Evolutionary conservation across 768 basidiomycete species (phyloP).

Genomic region (Suillus americanus): DNA sequence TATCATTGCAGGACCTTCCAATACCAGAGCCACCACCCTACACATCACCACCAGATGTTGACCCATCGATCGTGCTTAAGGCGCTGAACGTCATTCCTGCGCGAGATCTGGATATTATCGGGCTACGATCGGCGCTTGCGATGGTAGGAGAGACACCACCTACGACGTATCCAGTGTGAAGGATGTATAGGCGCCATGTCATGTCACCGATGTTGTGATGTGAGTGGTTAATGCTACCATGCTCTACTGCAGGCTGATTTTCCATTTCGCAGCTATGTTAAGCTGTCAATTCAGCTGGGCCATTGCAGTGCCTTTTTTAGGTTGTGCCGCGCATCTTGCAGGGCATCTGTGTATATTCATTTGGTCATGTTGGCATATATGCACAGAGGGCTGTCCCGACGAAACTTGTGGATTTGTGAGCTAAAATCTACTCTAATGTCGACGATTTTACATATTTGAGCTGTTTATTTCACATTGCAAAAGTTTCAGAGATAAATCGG

Average conservation of each 20-base stretch:
- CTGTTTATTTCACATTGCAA: background rate
- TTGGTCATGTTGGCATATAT: background rate
- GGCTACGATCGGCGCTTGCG: constrained; percentile 24
- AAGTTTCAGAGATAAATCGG: background rate
- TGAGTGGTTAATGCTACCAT: background rate
- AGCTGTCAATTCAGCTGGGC: background rate
- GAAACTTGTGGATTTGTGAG: background rate
- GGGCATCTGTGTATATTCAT: background rate
- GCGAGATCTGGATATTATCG: constrained; percentile 42
- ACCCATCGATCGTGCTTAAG: constrained; percentile 48
- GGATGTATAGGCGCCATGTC: background rate
- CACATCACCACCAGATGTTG: constrained; percentile 38
- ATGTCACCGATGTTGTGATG: background rate
- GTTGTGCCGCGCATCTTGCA: background rate
- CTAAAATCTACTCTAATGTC: background rate
- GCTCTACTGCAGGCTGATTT: background rate
- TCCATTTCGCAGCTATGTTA: background rate
- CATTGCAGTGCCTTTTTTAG: background rate
- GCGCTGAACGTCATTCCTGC: constrained; percentile 51
- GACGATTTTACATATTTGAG: background rate
- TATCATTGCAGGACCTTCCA: constrained; percentile 35
- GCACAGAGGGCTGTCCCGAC: background rate
- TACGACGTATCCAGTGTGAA: constrained; percentile 23
- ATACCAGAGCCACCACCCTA: constrained; percentile 45
- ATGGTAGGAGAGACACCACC: constrained; percentile 18